Evolutionary conservation across 2,329 filamentous ascomycete species (phyloP).

Genomic region (Onygenales sp.): DNA sequence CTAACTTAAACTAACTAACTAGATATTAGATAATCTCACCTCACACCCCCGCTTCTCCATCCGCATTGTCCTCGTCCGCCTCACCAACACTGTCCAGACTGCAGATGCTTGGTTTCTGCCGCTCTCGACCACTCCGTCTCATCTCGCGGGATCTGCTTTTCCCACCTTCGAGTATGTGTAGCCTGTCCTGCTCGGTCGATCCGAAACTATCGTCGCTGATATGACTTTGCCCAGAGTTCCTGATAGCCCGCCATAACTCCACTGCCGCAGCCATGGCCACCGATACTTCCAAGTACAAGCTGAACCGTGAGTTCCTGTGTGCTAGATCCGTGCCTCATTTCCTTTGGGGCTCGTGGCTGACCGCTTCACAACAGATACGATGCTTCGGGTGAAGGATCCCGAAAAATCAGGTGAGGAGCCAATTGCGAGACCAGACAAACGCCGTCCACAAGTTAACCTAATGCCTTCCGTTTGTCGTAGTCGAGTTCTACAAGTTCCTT

Average conservation of each 20-base stretch:
- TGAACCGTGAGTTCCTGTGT: constrained; percentile 45
- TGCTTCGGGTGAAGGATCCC: constrained; percentile 92
- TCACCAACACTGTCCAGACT: too few relatives aligned
- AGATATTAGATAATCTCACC: too few relatives aligned
- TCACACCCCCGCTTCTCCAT: too few relatives aligned
- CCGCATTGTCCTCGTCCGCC: too few relatives aligned
- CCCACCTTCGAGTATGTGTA: too few relatives aligned
- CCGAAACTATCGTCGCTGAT: not conserved
- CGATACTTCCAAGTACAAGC: constrained; percentile 54
- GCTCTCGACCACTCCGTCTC: too few relatives aligned
- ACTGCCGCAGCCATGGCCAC: constrained; percentile 42
- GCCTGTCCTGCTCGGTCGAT: too few relatives aligned
- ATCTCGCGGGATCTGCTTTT: too few relatives aligned
- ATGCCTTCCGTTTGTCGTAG: constrained; percentile 25
- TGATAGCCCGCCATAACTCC: not conserved
- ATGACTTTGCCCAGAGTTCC: not conserved
- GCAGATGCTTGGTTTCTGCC: too few relatives aligned
- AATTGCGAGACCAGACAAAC: constrained; percentile 16
- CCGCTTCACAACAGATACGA: constrained; percentile 34
- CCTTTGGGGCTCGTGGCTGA: not conserved
- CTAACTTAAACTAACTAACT: too few relatives aligned
- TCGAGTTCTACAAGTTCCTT: constrained; percentile 90
- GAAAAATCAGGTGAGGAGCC: constrained; percentile 53
- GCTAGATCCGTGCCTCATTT: constrained; percentile 13
- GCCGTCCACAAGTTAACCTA: not conserved